These are phyloP conservation scores for Thelonectria olida DNA, from an alignment of 2,329 filamentous ascomycete species.

Conservation along the genomic window DNA sequence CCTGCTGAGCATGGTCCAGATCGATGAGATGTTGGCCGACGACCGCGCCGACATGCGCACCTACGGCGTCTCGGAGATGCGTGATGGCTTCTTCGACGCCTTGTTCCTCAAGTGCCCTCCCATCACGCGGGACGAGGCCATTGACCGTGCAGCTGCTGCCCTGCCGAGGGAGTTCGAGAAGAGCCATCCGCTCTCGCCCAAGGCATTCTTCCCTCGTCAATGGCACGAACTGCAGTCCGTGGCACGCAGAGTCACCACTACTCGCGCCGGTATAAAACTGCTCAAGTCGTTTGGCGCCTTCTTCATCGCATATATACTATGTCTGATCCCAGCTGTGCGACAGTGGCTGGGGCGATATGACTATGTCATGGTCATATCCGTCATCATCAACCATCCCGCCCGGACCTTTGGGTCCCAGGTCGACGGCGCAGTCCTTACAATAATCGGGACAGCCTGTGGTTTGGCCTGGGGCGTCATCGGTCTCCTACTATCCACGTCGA, in stretches of 20 bases:
- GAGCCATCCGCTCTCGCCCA: slow-evolving; percentile 56
- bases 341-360: slow-evolving; percentile 62
- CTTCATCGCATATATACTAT: slow-evolving; percentile 64
- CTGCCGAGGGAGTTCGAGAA: slow-evolving; percentile 58
- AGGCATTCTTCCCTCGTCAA: slow-evolving; percentile 58
- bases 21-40: slow-evolving; percentile 46
- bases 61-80: slow-evolving; percentile 54
- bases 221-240: slow-evolving; percentile 55
- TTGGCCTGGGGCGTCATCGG: slow-evolving; percentile 65
- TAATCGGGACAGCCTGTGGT: slow-evolving; percentile 62
- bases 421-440: slow-evolving; percentile 63
- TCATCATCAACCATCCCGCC: slow-evolving; percentile 67
- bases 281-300: slow-evolving; percentile 65
- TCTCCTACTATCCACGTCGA: slow-evolving; percentile 62
- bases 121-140: slow-evolving; percentile 49
- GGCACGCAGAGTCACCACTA: slow-evolving; percentile 52
- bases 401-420: slow-evolving; percentile 65
- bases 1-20: slow-evolving; percentile 43
- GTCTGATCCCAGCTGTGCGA: slow-evolving; percentile 59
- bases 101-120: slow-evolving; percentile 55
- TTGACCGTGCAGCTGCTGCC: slow-evolving; percentile 52
- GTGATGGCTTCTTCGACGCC: slow-evolving; percentile 60
- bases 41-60: slow-evolving; percentile 49
- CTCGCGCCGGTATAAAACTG: slow-evolving; percentile 60
- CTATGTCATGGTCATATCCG: slow-evolving; percentile 65